Percentiles rank a stretch among this genome's conserved stretches.
Conservation (phyloP, 495 filamentous ascomycete genomes). For the Penicillium cosmopolitanum region DNA sequence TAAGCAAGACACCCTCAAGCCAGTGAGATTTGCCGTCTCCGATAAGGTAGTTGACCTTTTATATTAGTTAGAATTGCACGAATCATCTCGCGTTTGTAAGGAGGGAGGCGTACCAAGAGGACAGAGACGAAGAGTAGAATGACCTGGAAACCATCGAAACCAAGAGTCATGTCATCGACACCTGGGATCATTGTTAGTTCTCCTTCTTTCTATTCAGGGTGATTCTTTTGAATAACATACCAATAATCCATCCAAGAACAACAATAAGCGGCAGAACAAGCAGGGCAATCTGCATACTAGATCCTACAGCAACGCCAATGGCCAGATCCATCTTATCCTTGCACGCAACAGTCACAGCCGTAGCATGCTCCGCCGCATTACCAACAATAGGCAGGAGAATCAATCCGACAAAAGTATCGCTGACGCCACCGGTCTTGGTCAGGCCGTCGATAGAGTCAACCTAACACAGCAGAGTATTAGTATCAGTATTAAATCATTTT, state of each 20-base stretch:
- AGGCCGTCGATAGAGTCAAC: constrained; percentile 74
- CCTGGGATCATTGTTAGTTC: too few relatives aligned
- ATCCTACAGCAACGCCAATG: constrained; percentile 83
- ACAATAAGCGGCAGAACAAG: constrained; percentile 78
- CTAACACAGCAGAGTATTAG: constrained; percentile 9
- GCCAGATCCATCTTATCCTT: constrained; percentile 93
- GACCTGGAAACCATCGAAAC: constrained; percentile 83
- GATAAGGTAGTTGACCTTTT: constrained; percentile 78
- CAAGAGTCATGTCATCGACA: constrained; percentile 47
- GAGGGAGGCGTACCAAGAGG: constrained; percentile 50
- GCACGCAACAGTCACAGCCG: constrained; percentile 80
- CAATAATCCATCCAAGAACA: constrained; percentile 81
- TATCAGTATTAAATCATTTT: background rate
- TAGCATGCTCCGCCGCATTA: constrained; percentile 87
- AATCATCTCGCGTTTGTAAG: background rate
- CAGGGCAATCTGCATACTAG: constrained; percentile 85
- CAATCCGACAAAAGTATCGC: constrained; percentile 78
- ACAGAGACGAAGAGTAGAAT: constrained; percentile 78
- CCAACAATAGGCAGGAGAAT: constrained; percentile 89
- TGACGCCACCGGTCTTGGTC: constrained; percentile 58
- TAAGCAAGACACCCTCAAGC: constrained; percentile 76
- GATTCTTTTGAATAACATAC: constrained; percentile 21
- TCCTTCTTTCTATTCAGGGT: too few relatives aligned
- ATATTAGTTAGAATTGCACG: constrained; percentile 2
- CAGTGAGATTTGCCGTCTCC: constrained; percentile 62